Evolutionary conservation across 768 basidiomycete species (phyloP).

Genomic region (Termitomyces eurrhizus): DNA sequence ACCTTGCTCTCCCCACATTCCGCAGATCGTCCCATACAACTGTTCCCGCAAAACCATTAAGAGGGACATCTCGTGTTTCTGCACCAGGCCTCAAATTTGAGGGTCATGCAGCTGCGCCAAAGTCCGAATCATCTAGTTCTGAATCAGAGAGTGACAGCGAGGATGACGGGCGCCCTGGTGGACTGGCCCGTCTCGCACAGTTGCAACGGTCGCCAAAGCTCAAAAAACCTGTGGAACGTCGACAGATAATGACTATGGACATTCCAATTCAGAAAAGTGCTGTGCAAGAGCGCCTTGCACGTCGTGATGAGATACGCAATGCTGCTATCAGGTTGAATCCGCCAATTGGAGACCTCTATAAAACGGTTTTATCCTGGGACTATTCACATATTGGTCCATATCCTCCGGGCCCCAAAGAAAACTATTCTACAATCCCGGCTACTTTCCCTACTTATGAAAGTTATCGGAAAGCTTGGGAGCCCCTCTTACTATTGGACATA

Average conservation of each 20-base stretch:
- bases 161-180: constrained; percentile 40
- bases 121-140: constrained; percentile 35
- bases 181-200: constrained; percentile 52
- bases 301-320: constrained; percentile 59
- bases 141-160: constrained; percentile 44
- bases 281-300: constrained; percentile 45
- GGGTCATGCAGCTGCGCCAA: constrained; percentile 19
- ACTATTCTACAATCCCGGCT: constrained; percentile 51
- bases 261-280: constrained; percentile 42
- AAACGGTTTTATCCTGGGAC: constrained; percentile 80
- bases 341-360: constrained; percentile 76
- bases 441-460: constrained; percentile 60
- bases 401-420: constrained; percentile 50
- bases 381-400: constrained; percentile 62
- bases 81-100: constrained; percentile 26
- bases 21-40: constrained; percentile 24
- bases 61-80: constrained; percentile 11
- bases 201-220: constrained; percentile 60
- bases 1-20: constrained; percentile 38
- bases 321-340: constrained; percentile 74
- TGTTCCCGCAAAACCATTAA: constrained; percentile 18
- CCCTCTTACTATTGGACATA: constrained; percentile 81
- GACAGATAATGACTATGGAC: constrained; percentile 63
- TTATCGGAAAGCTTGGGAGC: constrained; percentile 77
- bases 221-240: constrained; percentile 52